Conservation (phyloP, 805 yeast species). For the Wickerhamomyces ciferrii region DNA sequence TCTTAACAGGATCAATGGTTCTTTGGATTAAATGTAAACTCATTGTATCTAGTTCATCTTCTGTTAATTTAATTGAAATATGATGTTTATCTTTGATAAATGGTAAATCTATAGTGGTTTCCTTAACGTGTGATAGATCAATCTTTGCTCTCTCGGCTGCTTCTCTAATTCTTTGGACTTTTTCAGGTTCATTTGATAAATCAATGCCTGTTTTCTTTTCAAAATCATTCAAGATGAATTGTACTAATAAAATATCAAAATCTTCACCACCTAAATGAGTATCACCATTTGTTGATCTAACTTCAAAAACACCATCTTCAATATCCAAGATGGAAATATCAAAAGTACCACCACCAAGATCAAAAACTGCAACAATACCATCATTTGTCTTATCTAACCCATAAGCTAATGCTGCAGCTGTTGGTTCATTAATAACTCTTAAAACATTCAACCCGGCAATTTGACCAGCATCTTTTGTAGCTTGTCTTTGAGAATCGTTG, state of each 20-base stretch:
- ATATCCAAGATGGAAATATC: conserved; percentile 73
- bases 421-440: conserved; percentile 76
- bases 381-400: conserved; percentile 53
- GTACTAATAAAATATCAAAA: conserved; percentile 58
- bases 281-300: conserved; percentile 77
- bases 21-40: conserved; percentile 59
- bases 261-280: conserved; percentile 83
- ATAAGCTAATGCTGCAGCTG: conserved; percentile 81
- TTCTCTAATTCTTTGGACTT: conserved; percentile 71
- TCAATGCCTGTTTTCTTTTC: conserved; percentile 48
- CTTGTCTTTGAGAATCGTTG: conserved; percentile 77
- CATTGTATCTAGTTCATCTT: conserved; percentile 63
- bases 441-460: conserved; percentile 67
- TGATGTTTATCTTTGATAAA: conserved; percentile 61
- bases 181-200: conserved; percentile 42
- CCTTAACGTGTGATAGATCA: conserved; percentile 60
- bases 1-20: conserved; percentile 69
- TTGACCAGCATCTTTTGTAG: conserved; percentile 71
- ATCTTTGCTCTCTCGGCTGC: conserved; percentile 76
- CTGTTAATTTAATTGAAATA: conserved; percentile 52
- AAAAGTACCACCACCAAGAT: conserved; percentile 80
- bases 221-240: conserved; percentile 48
- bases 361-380: conserved; percentile 46
- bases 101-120: conserved; percentile 63
- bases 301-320: conserved; percentile 77